Percentiles rank a stretch among this genome's conserved stretches.
Conservation (phyloP, 179 eudicot species). For the Silene vulgaris region DNA sequence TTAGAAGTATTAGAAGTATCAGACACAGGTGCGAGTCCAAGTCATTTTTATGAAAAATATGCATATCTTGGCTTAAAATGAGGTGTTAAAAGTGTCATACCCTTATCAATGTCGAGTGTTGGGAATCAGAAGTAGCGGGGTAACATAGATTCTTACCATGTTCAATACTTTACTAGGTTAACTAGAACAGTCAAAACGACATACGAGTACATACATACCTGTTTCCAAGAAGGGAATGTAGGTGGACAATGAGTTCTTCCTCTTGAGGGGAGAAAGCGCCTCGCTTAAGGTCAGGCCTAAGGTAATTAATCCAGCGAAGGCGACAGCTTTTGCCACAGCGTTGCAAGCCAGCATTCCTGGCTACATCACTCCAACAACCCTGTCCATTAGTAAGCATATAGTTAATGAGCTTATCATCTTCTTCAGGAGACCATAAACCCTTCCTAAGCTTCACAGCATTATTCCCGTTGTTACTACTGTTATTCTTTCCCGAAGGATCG, state of each 20-base stretch:
- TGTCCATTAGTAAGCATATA: constrained; percentile 73
- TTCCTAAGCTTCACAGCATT: constrained; percentile 47
- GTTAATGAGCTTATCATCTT: constrained; percentile 64
- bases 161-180: too few species aligned
- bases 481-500: constrained; percentile 27
- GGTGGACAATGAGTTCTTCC: constrained; percentile 63
- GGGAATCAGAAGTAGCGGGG: too few species aligned
- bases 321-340: constrained; percentile 80
- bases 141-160: too few species aligned
- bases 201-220: constrained; percentile 31
- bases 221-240: constrained; percentile 78
- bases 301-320: constrained; percentile 73
- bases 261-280: constrained; percentile 72
- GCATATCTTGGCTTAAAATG: too few species aligned
- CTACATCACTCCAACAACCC: constrained; percentile 87
- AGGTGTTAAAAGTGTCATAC: too few species aligned
- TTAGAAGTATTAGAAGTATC: too few species aligned
- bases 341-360: constrained; percentile 69
- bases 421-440: constrained; percentile 84
- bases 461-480: background rate
- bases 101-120: too few species aligned
- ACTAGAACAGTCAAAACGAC: background rate
- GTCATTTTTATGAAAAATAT: too few species aligned
- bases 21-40: too few species aligned
- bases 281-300: constrained; percentile 73